Evolutionary conservation across 129 eudicot species (phyloP).

Genomic region (Helianthus tuberosus): DNA sequence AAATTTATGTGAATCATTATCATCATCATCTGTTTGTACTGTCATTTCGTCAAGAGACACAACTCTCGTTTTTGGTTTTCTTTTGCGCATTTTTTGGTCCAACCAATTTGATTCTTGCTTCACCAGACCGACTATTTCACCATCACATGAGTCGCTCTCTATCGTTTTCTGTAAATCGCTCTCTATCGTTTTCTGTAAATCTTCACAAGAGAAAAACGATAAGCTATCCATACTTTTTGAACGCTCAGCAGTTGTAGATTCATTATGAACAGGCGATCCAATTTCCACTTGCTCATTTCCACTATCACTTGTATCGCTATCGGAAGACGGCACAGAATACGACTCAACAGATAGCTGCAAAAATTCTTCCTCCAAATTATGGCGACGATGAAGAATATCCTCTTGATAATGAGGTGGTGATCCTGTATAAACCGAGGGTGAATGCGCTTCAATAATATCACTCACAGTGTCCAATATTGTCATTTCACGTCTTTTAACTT

Average conservation of each 20-base stretch:
- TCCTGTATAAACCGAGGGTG: slow-evolving; percentile 52
- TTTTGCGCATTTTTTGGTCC: slow-evolving; percentile 48
- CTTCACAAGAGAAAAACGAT: slow-evolving; percentile 24
- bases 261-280: slow-evolving; percentile 26
- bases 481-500: slow-evolving; percentile 37
- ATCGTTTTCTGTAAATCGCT: not conserved
- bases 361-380: slow-evolving; percentile 79
- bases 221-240: slow-evolving; percentile 43
- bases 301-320: slow-evolving; percentile 71
- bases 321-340: slow-evolving; percentile 72
- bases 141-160: slow-evolving; percentile 39
- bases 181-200: slow-evolving; percentile 27
- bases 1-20: slow-evolving; percentile 27
- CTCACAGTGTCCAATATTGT: slow-evolving; percentile 26
- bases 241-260: slow-evolving; percentile 42
- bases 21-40: slow-evolving; percentile 1
- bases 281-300: slow-evolving; percentile 57
- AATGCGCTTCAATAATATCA: slow-evolving; percentile 39
- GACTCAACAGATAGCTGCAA: slow-evolving; percentile 82
- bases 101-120: slow-evolving; percentile 48
- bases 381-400: slow-evolving; percentile 86
- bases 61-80: slow-evolving; percentile 53
- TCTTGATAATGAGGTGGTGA: slow-evolving; percentile 93
- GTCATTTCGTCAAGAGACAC: slow-evolving; percentile 47
- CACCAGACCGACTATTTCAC: slow-evolving; percentile 33